These are phyloP conservation scores for Pyrus betulifolia DNA, from an alignment of 306 rosid genomes.

Conservation along the genomic window DNA sequence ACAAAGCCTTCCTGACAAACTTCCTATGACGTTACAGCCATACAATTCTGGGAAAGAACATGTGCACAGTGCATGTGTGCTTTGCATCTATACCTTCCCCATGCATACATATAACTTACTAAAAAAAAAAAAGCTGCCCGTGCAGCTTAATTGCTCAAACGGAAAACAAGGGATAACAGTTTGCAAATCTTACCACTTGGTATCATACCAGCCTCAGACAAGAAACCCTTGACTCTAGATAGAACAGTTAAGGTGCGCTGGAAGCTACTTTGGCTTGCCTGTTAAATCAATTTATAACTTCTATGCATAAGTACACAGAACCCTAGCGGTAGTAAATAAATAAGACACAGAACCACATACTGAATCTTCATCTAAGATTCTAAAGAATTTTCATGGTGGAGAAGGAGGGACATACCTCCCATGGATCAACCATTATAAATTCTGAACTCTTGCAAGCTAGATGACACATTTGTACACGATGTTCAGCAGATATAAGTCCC, in stretches of 20 bases:
- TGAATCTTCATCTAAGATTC: background rate
- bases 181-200: conserved; percentile 46
- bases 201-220: conserved; percentile 41
- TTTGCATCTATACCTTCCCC: background rate
- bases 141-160: background rate
- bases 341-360: background rate
- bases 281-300: conserved; percentile 15
- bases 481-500: conserved; percentile 73
- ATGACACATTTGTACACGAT: conserved; percentile 54
- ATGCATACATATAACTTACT: background rate
- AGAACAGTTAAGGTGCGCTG: conserved; percentile 64
- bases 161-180: background rate
- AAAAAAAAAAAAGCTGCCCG: background rate
- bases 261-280: conserved; percentile 71
- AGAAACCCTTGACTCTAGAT: conserved; percentile 49
- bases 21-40: background rate
- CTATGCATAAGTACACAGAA: background rate
- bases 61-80: background rate
- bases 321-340: background rate
- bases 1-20: background rate
- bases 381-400: background rate
- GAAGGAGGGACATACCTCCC: conserved; percentile 60
- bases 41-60: background rate
- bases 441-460: conserved; percentile 72
- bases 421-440: conserved; percentile 86